Conservation (phyloP, 192 early-diverging fungal species). For the Coemansia sp. region DNA sequence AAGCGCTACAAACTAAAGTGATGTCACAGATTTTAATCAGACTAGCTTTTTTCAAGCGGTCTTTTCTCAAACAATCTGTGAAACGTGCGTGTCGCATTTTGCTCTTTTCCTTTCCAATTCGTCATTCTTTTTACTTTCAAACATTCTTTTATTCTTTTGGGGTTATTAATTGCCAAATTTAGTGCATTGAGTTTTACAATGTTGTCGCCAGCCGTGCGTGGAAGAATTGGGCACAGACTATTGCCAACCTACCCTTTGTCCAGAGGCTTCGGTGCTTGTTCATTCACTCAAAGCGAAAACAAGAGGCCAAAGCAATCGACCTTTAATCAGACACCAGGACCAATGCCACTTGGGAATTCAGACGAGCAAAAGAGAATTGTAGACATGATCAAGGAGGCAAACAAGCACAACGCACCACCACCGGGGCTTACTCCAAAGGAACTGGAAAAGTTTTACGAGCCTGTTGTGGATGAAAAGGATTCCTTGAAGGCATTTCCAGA, state of each 20-base stretch:
- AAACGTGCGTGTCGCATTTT: neutral
- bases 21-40: neutral
- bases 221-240: neutral
- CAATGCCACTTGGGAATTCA: conserved; percentile 66
- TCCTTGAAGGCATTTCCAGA: conserved; percentile 59
- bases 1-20: neutral
- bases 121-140: conserved; percentile 1
- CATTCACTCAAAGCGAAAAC: neutral
- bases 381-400: conserved; percentile 55
- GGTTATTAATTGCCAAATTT: neutral
- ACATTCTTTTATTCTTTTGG: neutral
- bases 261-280: neutral
- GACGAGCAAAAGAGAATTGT: conserved; percentile 63
- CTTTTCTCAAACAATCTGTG: neutral
- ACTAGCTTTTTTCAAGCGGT: neutral
- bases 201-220: neutral
- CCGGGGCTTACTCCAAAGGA: conserved; percentile 40
- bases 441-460: conserved; percentile 51
- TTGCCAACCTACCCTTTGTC: neutral
- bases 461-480: conserved; percentile 47
- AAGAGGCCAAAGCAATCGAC: conserved; percentile 13
- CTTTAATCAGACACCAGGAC: conserved; percentile 53
- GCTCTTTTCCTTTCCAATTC: neutral
- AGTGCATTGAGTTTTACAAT: neutral
- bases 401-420: conserved; percentile 43